Percentiles rank a stretch among this genome's conserved stretches.
These are phyloP conservation scores for Diaporthe amygdali DNA, from an alignment of 2,329 filamentous ascomycete species.

Conservation along the genomic window DNA sequence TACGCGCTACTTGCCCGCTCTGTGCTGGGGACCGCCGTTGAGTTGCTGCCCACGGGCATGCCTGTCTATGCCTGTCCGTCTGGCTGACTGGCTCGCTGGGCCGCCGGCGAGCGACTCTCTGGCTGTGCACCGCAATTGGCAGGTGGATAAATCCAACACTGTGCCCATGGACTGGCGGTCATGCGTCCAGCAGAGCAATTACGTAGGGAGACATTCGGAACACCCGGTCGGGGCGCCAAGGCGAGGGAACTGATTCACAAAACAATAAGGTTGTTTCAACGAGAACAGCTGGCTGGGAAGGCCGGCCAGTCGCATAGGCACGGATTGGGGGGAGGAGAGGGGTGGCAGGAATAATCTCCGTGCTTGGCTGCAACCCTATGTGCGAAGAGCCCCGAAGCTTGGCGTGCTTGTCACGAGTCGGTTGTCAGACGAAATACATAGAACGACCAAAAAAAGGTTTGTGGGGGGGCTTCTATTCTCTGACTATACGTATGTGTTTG, in stretches of 20 bases:
- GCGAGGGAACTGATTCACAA: constrained; percentile 5
- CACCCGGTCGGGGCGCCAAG: not conserved
- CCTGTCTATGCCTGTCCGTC: not conserved
- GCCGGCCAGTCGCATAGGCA: not conserved
- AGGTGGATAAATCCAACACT: not conserved
- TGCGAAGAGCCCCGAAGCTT: constrained; percentile 4
- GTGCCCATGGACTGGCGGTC: not conserved
- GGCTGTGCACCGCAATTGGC: not conserved
- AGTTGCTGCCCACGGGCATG: not conserved
- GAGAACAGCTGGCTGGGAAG: not conserved
- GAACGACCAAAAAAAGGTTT: not conserved
- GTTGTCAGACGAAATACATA: not conserved
- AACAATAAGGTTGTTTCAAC: constrained; percentile 8
- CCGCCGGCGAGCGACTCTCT: not conserved
- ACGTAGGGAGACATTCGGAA: not conserved
- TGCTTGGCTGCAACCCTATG: constrained; percentile 5
- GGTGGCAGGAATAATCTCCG: not conserved
- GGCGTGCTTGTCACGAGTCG: constrained; percentile 7
- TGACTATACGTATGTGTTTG: not conserved
- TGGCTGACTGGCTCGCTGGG: not conserved
- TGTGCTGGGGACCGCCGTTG: not conserved
- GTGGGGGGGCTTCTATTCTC: not conserved
- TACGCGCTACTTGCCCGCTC: not conserved
- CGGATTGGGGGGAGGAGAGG: not conserved
- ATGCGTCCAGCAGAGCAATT: not conserved